Percentiles rank a stretch among this genome's conserved stretches.
Evolutionary conservation across 805 yeast species (phyloP).

Genomic region (Wickerhamomyces hampshirensis): DNA sequence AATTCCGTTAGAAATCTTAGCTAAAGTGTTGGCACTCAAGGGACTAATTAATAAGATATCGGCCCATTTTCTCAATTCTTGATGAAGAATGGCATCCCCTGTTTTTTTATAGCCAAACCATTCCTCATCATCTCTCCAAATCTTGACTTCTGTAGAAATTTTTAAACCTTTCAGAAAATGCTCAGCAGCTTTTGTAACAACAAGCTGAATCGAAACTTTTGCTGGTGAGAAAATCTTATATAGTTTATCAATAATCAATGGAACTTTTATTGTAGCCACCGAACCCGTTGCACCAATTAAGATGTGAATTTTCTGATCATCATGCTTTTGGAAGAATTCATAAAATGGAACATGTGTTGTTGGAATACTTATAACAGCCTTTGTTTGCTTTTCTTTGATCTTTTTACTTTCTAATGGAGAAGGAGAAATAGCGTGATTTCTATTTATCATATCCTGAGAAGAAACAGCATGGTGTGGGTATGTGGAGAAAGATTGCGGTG

Average conservation of each 20-base stretch:
- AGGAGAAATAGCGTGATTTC: too few species aligned
- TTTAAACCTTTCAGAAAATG: conserved; percentile 62
- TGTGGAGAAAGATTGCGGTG: conserved; percentile 12
- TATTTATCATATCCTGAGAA: conserved; percentile 1
- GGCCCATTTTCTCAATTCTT: conserved; percentile 81
- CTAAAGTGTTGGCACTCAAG: conserved; percentile 71
- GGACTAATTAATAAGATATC: conserved; percentile 76
- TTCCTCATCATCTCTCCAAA: conserved; percentile 83
- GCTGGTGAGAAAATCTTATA: conserved; percentile 72
- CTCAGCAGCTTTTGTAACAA: conserved; percentile 72
- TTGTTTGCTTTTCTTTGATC: conserved; percentile 32
- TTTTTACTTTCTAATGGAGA: conserved; percentile 27
- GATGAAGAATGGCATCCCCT: conserved; percentile 74
- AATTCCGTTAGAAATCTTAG: conserved; percentile 70
- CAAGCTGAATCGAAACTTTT: conserved; percentile 76
- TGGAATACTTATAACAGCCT: conserved; percentile 52
- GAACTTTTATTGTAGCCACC: conserved; percentile 93
- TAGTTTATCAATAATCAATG: conserved; percentile 80
- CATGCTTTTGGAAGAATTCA: conserved; percentile 63
- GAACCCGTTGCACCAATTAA: conserved; percentile 93
- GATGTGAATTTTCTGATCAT: conserved; percentile 83
- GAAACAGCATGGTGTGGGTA: conserved; percentile 3
- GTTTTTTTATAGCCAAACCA: conserved; percentile 51
- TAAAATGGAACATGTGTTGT: conserved; percentile 73
- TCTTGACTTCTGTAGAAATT: conserved; percentile 68